Conservation (phyloP, 2,329 filamentous ascomycete genomes). For the Raffaelea albimanens region DNA sequence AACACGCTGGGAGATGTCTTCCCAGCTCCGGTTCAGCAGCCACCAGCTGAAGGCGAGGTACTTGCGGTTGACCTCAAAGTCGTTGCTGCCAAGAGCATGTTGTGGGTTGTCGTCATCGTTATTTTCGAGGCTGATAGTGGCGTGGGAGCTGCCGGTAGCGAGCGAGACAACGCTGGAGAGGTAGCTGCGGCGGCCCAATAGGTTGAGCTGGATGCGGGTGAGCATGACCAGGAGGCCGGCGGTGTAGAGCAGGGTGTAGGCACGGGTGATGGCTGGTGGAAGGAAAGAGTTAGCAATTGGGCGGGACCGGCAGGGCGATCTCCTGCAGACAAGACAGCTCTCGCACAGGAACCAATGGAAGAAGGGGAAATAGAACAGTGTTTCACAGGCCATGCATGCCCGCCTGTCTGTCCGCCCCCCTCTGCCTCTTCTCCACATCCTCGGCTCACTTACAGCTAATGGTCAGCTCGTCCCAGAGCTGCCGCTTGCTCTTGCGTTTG, state of each 20-base stretch:
- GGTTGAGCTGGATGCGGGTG: conserved; percentile 91
- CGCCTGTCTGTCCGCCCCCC: no score
- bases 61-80: conserved; percentile 91
- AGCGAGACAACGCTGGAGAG: conserved; percentile 90
- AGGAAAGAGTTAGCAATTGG: neutral
- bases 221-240: conserved; percentile 82
- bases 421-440: no score
- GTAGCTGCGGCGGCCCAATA: conserved; percentile 90
- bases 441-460: conserved; percentile 59
- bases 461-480: conserved; percentile 95
- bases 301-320: neutral
- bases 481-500: conserved; percentile 66
- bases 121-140: conserved; percentile 83
- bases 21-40: conserved; percentile 86
- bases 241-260: conserved; percentile 88
- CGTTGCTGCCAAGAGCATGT: conserved; percentile 68
- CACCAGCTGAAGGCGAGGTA: conserved; percentile 98
- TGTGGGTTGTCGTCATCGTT: conserved; percentile 81
- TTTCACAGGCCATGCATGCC: no score
- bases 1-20: conserved; percentile 70
- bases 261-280: conserved; percentile 67
- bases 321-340: neutral
- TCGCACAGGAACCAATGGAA: neutral
- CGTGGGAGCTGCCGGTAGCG: conserved; percentile 63
- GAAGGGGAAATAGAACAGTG: no score